phyloP scores from a whole-genome alignment of 805 yeast genomes.

The Ogataea paradorogensis region DNA sequence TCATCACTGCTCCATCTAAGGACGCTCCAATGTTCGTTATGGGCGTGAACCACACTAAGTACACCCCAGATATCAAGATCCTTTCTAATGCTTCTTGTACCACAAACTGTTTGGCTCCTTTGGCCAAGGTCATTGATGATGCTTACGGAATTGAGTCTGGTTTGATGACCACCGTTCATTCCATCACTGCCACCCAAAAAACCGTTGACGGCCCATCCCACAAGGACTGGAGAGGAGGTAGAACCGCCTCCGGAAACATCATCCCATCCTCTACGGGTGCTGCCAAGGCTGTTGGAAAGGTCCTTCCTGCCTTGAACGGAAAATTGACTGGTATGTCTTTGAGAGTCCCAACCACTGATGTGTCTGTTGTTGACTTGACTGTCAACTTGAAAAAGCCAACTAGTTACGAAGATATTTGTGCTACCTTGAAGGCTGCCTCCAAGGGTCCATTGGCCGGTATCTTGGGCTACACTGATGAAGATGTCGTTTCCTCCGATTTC shows the following conservation, averaged over 20 bases:
- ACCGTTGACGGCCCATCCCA: slow-evolving; percentile 96
- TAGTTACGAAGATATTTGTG: slow-evolving; percentile 80
- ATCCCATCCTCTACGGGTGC: slow-evolving; percentile 97
- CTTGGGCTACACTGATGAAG: slow-evolving; percentile 88
- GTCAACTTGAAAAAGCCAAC: slow-evolving; percentile 75
- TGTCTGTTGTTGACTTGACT: slow-evolving; percentile 90
- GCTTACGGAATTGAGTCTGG: slow-evolving; percentile 85
- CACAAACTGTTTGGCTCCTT: slow-evolving; percentile 93
- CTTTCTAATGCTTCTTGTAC: slow-evolving; percentile 94
- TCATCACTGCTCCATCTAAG: slow-evolving; percentile 90
- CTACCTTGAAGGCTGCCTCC: slow-evolving; percentile 70
- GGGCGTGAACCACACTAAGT: slow-evolving; percentile 84
- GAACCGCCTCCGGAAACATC: slow-evolving; percentile 94
- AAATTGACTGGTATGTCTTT: slow-evolving; percentile 92
- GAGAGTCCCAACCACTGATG: slow-evolving; percentile 93
- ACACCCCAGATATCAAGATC: slow-evolving; percentile 71
- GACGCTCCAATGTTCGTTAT: slow-evolving; percentile 95
- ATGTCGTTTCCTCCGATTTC: slow-evolving; percentile 89
- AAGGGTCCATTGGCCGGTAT: slow-evolving; percentile 78
- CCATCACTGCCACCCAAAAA: slow-evolving; percentile 95
- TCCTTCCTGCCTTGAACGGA: slow-evolving; percentile 85
- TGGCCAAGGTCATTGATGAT: slow-evolving; percentile 87
- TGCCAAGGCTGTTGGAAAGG: slow-evolving; percentile 96
- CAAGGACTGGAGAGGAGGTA: slow-evolving; percentile 99
- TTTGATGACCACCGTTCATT: slow-evolving; percentile 94